Evolutionary conservation across 2,329 filamentous ascomycete genomes (phyloP), one percentile per base, ranked within the genome.

Genomic region (Colletotrichum tanaceti): DNA sequence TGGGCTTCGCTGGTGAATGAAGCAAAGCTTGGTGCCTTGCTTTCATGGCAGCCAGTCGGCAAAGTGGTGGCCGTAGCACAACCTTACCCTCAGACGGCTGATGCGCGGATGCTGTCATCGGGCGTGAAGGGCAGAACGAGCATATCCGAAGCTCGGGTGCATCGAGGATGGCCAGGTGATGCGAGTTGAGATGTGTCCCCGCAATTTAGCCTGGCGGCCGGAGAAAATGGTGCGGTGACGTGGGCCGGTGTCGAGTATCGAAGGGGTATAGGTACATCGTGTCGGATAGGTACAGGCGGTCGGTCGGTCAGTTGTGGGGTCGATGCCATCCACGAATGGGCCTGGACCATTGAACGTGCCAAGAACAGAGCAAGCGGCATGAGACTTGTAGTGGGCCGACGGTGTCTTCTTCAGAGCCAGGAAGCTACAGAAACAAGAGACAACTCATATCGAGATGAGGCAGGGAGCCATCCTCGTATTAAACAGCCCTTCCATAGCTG

Each of bases 141-240:
- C 52, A 54, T 10, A 10, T 54, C 52, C 22, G n/a, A n/a, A 62
- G 49, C 35, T 63, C 49, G 50, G 58, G n/a, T 57, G 52, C 41
- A 35, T 65, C 62, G 55, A 49, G 49, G 62, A 50, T 35, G 62
- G 44, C 44, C 62, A 66, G 66, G 66, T 69, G 66, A 69, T 63
- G 41, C 49, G 43, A 39, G 35, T 46, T 69, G 66, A 57, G 38
- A 50, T 61, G 52, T 57, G 55, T 35, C 66, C 66, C 62, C 66
- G 62, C 62, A 68, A 57, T 69, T 65, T 60, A 69, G 62, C 50
- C 35, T 50, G 57, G 50, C 54, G 52, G 49, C 62, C 62, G 66
- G 66, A 69, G 66, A 50, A 54, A 66, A 61, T 61, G 66, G 62
- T 66, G 66, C 66, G 62, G 62, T 69, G 66, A 61, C 65, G 61